Percentiles rank a stretch among this genome's conserved stretches.
Conservation (phyloP, 139 green algal species). For the Picochlorum sp. region DNA sequence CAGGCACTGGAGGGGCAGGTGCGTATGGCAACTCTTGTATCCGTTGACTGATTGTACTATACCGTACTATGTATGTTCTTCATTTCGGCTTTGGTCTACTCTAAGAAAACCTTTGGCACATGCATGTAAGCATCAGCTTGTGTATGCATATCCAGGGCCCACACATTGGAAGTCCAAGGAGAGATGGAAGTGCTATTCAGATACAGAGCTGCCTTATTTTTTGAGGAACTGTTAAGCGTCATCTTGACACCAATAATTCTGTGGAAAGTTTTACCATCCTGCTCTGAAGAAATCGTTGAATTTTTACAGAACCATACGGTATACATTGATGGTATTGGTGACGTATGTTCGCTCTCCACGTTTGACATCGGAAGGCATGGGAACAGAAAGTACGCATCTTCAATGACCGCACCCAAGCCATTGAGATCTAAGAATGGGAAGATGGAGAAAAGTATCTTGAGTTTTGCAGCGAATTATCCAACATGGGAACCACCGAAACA, state of each 20-base stretch:
- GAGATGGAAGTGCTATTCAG: slow-evolving; percentile 77
- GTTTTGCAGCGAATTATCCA: slow-evolving; percentile 79
- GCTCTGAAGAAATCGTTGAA: slow-evolving; percentile 48
- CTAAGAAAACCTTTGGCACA: not conserved
- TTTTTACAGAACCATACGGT: slow-evolving; percentile 69
- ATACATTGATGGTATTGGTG: slow-evolving; percentile 65
- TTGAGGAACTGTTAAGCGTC: slow-evolving; percentile 76
- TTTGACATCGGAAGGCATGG: slow-evolving; percentile 75
- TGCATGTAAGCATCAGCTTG: too few species aligned
- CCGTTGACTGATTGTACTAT: not conserved
- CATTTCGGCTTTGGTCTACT: not conserved
- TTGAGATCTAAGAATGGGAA: slow-evolving; percentile 62
- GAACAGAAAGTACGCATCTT: slow-evolving; percentile 70
- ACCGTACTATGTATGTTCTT: not conserved
- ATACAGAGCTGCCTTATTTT: slow-evolving; percentile 69
- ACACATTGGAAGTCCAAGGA: slow-evolving; percentile 67
- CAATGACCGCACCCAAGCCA: slow-evolving; percentile 28
- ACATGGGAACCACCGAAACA: slow-evolving; percentile 41
- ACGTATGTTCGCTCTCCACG: slow-evolving; percentile 71
- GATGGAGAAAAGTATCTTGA: slow-evolving; percentile 87
- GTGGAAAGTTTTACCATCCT: slow-evolving; percentile 43
- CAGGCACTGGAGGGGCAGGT: slow-evolving; percentile 50
- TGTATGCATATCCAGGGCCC: too few species aligned
- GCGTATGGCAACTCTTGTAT: slow-evolving; percentile 5
- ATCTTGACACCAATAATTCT: slow-evolving; percentile 84